Percentiles rank a stretch among this genome's conserved stretches.
Evolutionary conservation across 1,284 basidiomycete species (phyloP).

Genomic region (Moesziomyces sp.): DNA sequence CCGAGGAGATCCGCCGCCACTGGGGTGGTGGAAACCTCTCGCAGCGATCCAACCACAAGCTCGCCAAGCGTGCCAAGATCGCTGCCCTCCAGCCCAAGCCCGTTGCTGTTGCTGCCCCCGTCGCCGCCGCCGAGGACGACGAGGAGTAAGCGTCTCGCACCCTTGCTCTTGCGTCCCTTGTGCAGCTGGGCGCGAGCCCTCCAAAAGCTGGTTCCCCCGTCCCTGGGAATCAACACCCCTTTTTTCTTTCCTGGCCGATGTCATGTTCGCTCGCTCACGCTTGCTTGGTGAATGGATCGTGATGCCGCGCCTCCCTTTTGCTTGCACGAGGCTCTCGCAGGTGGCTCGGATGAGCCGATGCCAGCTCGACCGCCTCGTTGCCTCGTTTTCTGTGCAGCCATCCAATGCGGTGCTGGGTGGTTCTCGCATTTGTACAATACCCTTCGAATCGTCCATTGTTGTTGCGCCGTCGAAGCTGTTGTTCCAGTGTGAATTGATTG

Average conservation of each 20-base stretch:
- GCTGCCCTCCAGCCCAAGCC: constrained; percentile 70
- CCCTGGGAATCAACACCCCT: constrained; percentile 23
- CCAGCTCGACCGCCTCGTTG: neutral
- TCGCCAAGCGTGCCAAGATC: constrained; percentile 93
- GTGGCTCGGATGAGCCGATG: constrained; percentile 8
- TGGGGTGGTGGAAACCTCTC: constrained; percentile 98
- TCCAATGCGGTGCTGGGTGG: neutral
- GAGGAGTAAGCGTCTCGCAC: constrained; percentile 46
- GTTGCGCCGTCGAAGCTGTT: no score
- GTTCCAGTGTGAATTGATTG: no score
- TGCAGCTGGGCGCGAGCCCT: constrained; percentile 12
- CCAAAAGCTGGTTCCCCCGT: constrained; percentile 39
- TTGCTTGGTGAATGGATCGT: constrained; percentile 40
- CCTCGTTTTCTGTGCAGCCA: constrained; percentile 21
- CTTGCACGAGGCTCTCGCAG: neutral
- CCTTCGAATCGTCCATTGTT: constrained; percentile 2
- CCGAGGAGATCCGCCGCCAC: constrained; percentile 86
- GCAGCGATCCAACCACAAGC: constrained; percentile 90
- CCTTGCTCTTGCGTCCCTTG: constrained; percentile 13
- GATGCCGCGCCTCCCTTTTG: constrained; percentile 14
- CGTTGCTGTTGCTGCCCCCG: constrained; percentile 33
- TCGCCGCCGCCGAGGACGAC: constrained; percentile 38
- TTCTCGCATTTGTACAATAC: constrained; percentile 44
- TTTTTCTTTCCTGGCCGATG: constrained; percentile 19
- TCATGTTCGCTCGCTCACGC: constrained; percentile 31